Base-by-base conservation (phyloP, 2,329 filamentous ascomycete species). In the Phaeophleospora eucalypticola region DNA sequence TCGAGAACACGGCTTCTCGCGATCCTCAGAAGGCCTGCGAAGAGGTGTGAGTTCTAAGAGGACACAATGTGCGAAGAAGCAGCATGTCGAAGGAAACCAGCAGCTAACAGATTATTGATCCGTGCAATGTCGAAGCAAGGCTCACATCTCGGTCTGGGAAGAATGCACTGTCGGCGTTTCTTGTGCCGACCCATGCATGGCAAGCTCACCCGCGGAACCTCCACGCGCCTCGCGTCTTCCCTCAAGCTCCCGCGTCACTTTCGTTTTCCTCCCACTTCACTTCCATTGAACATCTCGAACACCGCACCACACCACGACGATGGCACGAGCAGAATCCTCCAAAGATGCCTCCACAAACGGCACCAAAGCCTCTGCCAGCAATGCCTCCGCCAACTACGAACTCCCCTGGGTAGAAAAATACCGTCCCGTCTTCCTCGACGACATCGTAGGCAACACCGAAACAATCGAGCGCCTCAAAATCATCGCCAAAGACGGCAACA, bases 321-420 rank as follows among this genome's bases (percentile, higher is more conserved):
- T 76, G 73, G 69, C 69, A 17, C 65, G 67, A 59, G 72, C 71
- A 53, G 73, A 75, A 50, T 76, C 73, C 35, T 76, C 72, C n/a
- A 72, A 71, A 60, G 65, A 68, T 24, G 72, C 68, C 17, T 60
- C 65, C 43, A 64, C 63, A 57, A 73, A 73, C 46, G 69, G 70
- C 52, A 58, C 68, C 48, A 71, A 70, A 51, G 59, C 67, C 4
- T 67, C 69, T 24, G 61, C 66, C 27, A 68, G 19, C 8, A 67
- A 57, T 52, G 66, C 65, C 27, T 60, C 67, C 3, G 61, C 70
- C n/a, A 72, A 70, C 56, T 90, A 89, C 59, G 87, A 93, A 68
- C 74, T 93, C 46, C 87, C 87, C 71, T 93, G 87, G 93, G 93
- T 98, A 51, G 93, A 98, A 71, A 98, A 98, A 69, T 98, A 97